Base-by-base conservation (phyloP, 1,284 basidiomycete genomes). In the Cystobasidium sp. region DNA sequence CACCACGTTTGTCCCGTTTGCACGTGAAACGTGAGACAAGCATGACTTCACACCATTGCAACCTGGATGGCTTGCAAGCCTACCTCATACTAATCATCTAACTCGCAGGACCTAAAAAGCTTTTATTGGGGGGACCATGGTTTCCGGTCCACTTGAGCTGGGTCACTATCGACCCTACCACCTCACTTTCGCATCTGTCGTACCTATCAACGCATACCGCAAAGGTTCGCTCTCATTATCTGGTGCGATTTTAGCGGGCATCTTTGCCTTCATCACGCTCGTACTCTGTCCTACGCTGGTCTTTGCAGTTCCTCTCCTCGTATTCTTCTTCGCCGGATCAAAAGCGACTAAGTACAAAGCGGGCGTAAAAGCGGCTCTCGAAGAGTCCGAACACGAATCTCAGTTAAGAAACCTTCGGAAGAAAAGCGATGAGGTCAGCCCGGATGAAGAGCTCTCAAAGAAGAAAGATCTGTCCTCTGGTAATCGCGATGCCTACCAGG, bases 341-440 rank as follows among this genome's bases (percentile, higher is more conserved):
- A 85, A 88, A 64, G 94, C 93, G 0, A 97, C 94, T 6, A 94
- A 93, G 86, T 89, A 84, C 79, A 86, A 86, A 76, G 82, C 84
- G 0, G 74, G 78, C 0, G 59, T 83, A 66, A 98, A 97, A 82
- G 87, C 87, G 1, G 83, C 83, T 74, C 85, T 95, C 37, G 95
- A 98, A 81, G 91, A 91, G 62, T 69, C 78, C 9, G 68, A 75
- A 22, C 51, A n/a, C 44, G 46, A 52, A 14, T 1, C 55, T 0
- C 51, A 24, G 6, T 52, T n/a, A 0, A n/a, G 18, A 18, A 62
- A 16, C 64, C 91, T 43, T 10, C 9, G 56, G 6, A 46, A 49
- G 47, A 5, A 31, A n/a, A 41, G 14, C 7, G 14, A 6, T 1
- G 44, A 10, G 1, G n/a, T n/a, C 20, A 31, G 4, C 31, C 24